Percentiles rank a stretch among this genome's conserved stretches.
These are phyloP conservation scores for Wickerhamiella shivajii DNA, from an alignment of 805 yeast species.

Conservation along the genomic window DNA sequence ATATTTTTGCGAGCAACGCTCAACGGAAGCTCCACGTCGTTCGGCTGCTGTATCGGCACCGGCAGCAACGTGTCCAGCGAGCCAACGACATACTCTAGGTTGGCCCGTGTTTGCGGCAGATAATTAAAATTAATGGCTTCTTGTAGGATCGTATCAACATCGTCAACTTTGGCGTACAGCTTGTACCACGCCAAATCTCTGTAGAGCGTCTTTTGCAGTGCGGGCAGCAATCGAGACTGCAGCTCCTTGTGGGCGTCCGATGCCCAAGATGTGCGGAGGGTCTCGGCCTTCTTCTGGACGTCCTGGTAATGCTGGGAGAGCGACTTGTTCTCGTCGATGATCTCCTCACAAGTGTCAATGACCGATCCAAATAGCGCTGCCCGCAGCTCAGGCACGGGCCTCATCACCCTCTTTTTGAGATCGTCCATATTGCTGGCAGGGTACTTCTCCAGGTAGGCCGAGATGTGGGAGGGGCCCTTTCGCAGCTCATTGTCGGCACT, in stretches of 20 bases:
- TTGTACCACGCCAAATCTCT: slow-evolving; percentile 26
- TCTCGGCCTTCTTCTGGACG: slow-evolving; percentile 12
- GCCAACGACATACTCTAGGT: slow-evolving; percentile 24
- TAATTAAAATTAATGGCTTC: slow-evolving; percentile 13
- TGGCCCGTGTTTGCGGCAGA: slow-evolving; percentile 20
- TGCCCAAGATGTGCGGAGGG: slow-evolving; percentile 23
- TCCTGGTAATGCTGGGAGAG: slow-evolving; percentile 8
- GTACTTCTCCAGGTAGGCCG: slow-evolving; percentile 15
- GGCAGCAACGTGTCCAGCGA: slow-evolving; percentile 15
- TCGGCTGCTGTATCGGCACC: slow-evolving; percentile 1
- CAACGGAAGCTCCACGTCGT: slow-evolving; percentile 1
- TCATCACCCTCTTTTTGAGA: slow-evolving; percentile 15
- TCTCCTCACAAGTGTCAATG: slow-evolving; percentile 19
- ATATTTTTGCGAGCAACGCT: slow-evolving; percentile 8
- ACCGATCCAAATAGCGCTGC: slow-evolving; percentile 17
- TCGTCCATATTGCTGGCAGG: slow-evolving; percentile 17
- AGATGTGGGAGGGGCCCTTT: slow-evolving; percentile 19
- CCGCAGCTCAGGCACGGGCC: slow-evolving; percentile 10
- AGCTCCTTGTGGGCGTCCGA: slow-evolving; percentile 27
- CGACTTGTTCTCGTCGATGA: slow-evolving; percentile 14
- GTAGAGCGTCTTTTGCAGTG: slow-evolving; percentile 14
- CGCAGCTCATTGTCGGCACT: slow-evolving; percentile 18
- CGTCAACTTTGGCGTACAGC: slow-evolving; percentile 26
- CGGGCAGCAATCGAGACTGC: slow-evolving; percentile 21
- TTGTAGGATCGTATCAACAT: slow-evolving; percentile 20